Evolutionary conservation across 2,329 filamentous ascomycete species (phyloP), one percentile per base, ranked within the genome.

Genomic region (Samsoniella hepiali): DNA sequence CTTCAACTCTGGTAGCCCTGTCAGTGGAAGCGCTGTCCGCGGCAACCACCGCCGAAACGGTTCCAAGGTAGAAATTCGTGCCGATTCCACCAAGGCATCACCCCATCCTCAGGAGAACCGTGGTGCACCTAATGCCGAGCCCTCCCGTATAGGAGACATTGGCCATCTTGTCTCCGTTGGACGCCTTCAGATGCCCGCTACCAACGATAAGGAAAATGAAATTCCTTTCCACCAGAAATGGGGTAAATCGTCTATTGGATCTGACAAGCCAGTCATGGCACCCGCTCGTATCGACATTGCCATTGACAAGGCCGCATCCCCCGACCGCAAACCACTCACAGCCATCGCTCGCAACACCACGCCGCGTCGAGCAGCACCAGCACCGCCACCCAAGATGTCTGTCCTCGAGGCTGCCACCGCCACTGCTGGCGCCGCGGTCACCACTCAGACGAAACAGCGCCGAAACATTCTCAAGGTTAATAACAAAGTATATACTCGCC

Each of bases 301-400:
- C 57, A 67, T 70, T 36, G 56, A 73, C 49, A 75, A 73, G 67
- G 71, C 78, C 42, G 72, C 70, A 3, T 85, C 84, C 2, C 84
- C 85, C 0, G 84, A 86, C 50, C 77, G 86, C 66, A 85, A 82
- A 63, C 82, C 83, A 2, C 73, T 89, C 34, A 77, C 81, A 11
- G 72, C 78, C 1, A 78, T 87, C 45, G 60, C 55, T 63, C 84
- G 77, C 67, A 81, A 82, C 63, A 88, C 88, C 68, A 97, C 92
- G 4, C 93, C 93, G 11, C 90, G 87, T 70, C 83, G 93, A 68
- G 84, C 90, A 29, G 91, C 91, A 1, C 89, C 89, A 0, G 89
- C 87, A 0, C 94, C 94, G 3, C 93, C 93, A 8, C 94, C 95
- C 1, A 98, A 97, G 76, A 98, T 98, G 94, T 95, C 91, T 1